These are phyloP conservation scores for Graphium sp. DNA, from an alignment of 2,329 filamentous ascomycete genomes.

Conservation along the genomic window DNA sequence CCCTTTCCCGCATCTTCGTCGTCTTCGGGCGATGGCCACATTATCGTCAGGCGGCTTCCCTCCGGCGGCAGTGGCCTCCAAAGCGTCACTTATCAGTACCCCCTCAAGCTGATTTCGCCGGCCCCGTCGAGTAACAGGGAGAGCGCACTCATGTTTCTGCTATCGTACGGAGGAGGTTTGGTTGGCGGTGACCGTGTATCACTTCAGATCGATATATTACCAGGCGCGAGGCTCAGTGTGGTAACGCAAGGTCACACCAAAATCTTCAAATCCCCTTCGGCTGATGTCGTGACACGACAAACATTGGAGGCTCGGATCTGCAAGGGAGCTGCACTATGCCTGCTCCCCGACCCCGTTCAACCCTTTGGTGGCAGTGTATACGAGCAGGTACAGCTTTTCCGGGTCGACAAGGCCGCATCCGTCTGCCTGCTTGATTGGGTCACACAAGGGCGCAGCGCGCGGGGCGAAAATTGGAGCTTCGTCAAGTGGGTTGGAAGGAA, in stretches of 20 bases:
- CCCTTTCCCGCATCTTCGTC: conserved; percentile 64
- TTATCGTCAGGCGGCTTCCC: conserved; percentile 58
- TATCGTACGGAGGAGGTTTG: conserved; percentile 89
- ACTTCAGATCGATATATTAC: conserved; percentile 49
- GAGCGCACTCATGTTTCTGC: conserved; percentile 68
- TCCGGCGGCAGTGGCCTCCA: conserved; percentile 55
- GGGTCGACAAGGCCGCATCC: conserved; percentile 35
- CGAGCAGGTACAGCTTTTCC: conserved; percentile 69
- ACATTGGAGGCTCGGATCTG: conserved; percentile 32
- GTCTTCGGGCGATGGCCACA: conserved; percentile 59
- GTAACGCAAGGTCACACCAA: conserved; percentile 77
- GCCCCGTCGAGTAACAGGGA: conserved; percentile 44
- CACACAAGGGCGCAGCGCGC: conserved; percentile 66
- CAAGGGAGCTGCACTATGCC: conserved; percentile 36
- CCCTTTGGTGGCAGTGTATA: conserved; percentile 77
- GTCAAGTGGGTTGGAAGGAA: conserved; percentile 67
- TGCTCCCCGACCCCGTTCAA: conserved; percentile 83
- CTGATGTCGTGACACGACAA: conserved; percentile 40
- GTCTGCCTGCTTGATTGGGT: conserved; percentile 90
- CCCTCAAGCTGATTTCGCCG: conserved; percentile 82
- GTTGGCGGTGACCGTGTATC: conserved; percentile 74
- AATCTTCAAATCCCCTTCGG: conserved; percentile 65
- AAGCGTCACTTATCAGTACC: conserved; percentile 76
- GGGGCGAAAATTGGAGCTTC: conserved; percentile 81
- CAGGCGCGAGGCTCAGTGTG: conserved; percentile 47